Evolutionary conservation across 2,329 filamentous ascomycete genomes (phyloP).

Genomic region (Fusarium sp.): DNA sequence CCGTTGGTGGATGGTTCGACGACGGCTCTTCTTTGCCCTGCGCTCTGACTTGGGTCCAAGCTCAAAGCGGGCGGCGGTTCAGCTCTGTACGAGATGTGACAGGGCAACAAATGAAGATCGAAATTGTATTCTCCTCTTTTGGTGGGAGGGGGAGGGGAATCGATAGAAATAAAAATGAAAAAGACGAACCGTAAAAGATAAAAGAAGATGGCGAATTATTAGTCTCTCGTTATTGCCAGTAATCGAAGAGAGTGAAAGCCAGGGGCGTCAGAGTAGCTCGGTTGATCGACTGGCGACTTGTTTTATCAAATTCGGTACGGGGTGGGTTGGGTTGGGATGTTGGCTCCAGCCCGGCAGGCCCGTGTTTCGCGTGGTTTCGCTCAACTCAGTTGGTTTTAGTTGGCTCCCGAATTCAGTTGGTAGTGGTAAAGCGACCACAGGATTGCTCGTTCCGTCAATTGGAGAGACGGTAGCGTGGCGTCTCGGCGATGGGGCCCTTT

Average conservation of each 20-base stretch:
- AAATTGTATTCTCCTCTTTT: conserved; percentile 5
- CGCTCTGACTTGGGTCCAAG: conserved; percentile 34
- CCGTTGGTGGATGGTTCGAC: conserved; percentile 30
- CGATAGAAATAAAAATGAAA: neutral
- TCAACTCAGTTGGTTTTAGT: conserved; percentile 35
- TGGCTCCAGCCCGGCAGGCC: conserved; percentile 41
- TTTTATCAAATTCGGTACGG: conserved; percentile 35
- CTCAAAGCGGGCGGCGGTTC: conserved; percentile 36
- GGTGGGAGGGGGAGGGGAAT: neutral
- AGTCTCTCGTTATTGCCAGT: conserved; percentile 23
- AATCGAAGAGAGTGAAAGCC: conserved; percentile 25
- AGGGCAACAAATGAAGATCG: conserved; percentile 11
- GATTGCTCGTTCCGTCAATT: conserved; percentile 30
- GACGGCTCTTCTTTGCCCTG: conserved; percentile 22
- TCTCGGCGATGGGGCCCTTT: conserved; percentile 1
- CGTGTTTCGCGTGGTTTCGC: conserved; percentile 42
- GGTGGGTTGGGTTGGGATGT: conserved; percentile 26
- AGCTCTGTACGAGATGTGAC: conserved; percentile 38
- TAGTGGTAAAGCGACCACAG: conserved; percentile 8
- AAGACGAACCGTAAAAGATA: conserved; percentile 7
- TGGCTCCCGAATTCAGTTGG: conserved; percentile 24
- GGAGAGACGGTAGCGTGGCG: neutral
- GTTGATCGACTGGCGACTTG: conserved; percentile 40
- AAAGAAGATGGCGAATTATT: conserved; percentile 22
- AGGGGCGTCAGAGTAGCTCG: conserved; percentile 39